Base-by-base conservation (phyloP, 2,329 filamentous ascomycete genomes). In the Aspergillus felis region DNA sequence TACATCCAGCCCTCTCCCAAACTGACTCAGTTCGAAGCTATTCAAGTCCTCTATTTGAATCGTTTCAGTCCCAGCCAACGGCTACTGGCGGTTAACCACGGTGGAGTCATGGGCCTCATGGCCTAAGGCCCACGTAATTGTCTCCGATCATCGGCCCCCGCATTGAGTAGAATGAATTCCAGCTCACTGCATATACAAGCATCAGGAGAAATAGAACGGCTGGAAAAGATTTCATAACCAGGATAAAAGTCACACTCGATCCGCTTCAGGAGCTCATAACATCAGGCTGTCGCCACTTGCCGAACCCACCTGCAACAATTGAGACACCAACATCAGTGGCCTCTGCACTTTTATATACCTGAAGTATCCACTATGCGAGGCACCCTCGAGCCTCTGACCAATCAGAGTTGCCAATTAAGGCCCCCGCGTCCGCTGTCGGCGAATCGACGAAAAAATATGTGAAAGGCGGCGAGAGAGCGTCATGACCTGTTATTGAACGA, bases 401-500 rank as follows among this genome's bases (percentile, higher is more conserved):
- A 57, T 55, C 46, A 59, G 41, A 42, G 17, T 10, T 10, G 10
- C 44, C 4, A 22, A 14, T 24, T 20, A 20, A 2, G 17, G 4
- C 42, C 48, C 38, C 49, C 53, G 56, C 49, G 54, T 57, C 61
- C 61, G 61, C 60, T 59, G 58, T 62, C 61, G 61, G 61, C 57
- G 55, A 32, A 28, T 48, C 5, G 41, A 29, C 48, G 50, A 59
- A 53, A 59, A 62, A 41, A 22, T 20, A 46, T 44, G 28, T 20
- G 32, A 53, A 49, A 49, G 54, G 38, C 50, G 47, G 51, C 52
- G 28, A 14, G 41, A 27, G 14, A 50, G 47, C 47, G 54, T 49
- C 54, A 51, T 55, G 22, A 38, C 51, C 24, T 38, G 38, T n/a
- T 35, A 38, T 38, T 52, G 32, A 38, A 38, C 1, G 32, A 38